Evolutionary conservation across 176 grass and related monocot genomes (phyloP), one percentile per base, ranked within the genome.

Genomic region (Musa acuminata): DNA sequence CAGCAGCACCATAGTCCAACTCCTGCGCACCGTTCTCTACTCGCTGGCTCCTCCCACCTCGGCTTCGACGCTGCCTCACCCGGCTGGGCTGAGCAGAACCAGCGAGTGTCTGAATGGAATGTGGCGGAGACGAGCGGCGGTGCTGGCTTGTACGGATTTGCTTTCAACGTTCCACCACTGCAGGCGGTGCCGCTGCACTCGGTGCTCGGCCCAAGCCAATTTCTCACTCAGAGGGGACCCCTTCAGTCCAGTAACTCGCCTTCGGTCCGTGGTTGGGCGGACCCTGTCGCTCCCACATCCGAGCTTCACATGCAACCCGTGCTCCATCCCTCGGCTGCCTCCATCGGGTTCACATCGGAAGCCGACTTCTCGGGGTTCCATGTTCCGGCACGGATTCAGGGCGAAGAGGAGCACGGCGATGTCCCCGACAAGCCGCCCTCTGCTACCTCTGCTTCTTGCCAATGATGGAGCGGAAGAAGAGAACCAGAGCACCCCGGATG

Each of bases 161-260:
- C 82, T 63, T 93, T 92, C 80, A 90, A 87, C 81, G 81, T 87
- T 80, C 87, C 90, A 57, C 87, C 83, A 81, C 94, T 85, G 49
- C 83, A 86, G 29, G 81, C 80, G 53, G 80, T 84, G 80, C 89
- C 87, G 92, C 89, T 92, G 52, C 72, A 74, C 70, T 73, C 87
- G 50, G 72, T 57, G 72, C 72, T 93, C 16, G 82, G 82, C 68
- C 90, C 90, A 52, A 72, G 69, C 88, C 95, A 89, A 80, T 80
- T 98, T 84, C 91, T 89, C 62, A 76, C 89, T 84, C 95, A 85
- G 90, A 91, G 90, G 95, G 95, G 90, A 87, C 88, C 95, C 95
- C 95, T 98, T 98, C 95, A 98, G 95, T 98, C 95, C 95, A 98
- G 95, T 93, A 91, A 91, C 90, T 81, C 91, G 83, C 87, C 90